A percentile compares a stretch with the other conserved stretches of the same genome.
These are phyloP conservation scores for Dothistroma pini DNA, from an alignment of 2,329 filamentous ascomycete genomes.

Conservation along the genomic window DNA sequence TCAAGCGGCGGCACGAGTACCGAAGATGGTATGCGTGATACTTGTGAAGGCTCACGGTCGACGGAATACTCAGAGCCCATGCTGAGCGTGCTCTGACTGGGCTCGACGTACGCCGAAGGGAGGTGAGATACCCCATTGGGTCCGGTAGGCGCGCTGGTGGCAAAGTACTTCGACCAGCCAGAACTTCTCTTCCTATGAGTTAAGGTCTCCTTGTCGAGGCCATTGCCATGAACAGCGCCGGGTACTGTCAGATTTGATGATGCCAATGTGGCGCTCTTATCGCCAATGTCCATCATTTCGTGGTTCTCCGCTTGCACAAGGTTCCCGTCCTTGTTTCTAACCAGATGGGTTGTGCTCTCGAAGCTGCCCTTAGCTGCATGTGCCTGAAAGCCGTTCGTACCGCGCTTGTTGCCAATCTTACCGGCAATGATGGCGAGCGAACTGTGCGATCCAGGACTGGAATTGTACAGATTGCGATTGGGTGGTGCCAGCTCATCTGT, in stretches of 20 bases:
- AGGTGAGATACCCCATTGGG: constrained; percentile 35
- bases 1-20: constrained; percentile 66
- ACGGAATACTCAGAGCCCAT: constrained; percentile 48
- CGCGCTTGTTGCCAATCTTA: constrained; percentile 48
- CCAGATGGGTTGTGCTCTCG: constrained; percentile 57
- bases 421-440: constrained; percentile 53
- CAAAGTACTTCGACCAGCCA: constrained; percentile 46
- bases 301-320: constrained; percentile 40
- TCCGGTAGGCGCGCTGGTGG: constrained; percentile 35
- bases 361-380: constrained; percentile 50
- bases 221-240: constrained; percentile 13
- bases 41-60: constrained; percentile 48
- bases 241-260: constrained; percentile 20
- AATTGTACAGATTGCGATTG: constrained; percentile 10
- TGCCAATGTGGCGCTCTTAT: constrained; percentile 33
- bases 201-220: constrained; percentile 32
- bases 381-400: constrained; percentile 39
- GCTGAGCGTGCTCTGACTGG: constrained; percentile 36
- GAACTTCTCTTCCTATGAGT: constrained; percentile 53
- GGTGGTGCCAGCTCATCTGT: constrained; percentile 30
- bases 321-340: constrained; percentile 53
- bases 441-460: constrained; percentile 26
- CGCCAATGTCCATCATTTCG: constrained; percentile 44
- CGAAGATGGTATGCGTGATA: constrained; percentile 48
- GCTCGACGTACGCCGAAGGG: constrained; percentile 33